These are phyloP conservation scores for Rachicladosporium sp. DNA, from an alignment of 2,329 filamentous ascomycete species.

Conservation along the genomic window DNA sequence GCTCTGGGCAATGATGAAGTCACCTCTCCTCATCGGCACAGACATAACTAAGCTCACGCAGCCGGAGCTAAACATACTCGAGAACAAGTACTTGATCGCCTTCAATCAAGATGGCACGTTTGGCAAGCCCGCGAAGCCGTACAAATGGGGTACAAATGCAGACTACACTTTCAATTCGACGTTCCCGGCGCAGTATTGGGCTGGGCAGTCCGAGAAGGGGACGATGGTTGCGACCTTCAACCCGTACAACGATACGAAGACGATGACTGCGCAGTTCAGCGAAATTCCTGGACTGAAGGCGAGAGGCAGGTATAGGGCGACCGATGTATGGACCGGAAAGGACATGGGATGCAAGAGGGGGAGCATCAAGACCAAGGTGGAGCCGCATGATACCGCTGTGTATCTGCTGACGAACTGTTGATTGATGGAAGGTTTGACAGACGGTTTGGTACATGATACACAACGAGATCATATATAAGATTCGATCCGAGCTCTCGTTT, in stretches of 20 bases:
- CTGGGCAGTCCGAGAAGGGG: conserved; percentile 24
- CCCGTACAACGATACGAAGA: conserved; percentile 21
- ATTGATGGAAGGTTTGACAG: too few species aligned
- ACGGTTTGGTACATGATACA: too few species aligned
- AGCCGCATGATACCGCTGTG: conserved; percentile 11
- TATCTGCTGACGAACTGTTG: conserved; percentile 4
- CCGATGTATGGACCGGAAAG: conserved; percentile 36
- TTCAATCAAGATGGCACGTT: conserved; percentile 18
- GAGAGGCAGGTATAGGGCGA: conserved; percentile 26
- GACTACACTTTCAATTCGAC: conserved; percentile 12
- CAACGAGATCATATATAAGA: too few species aligned
- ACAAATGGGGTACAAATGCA: conserved; percentile 11
- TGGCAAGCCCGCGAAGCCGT: conserved; percentile 12
- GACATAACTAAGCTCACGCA: conserved; percentile 13
- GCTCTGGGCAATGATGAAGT: conserved; percentile 13
- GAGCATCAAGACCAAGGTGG: conserved; percentile 14
- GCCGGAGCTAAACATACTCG: conserved; percentile 12
- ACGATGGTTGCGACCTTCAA: conserved; percentile 40
- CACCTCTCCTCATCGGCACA: conserved; percentile 13
- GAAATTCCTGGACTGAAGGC: conserved; percentile 33
- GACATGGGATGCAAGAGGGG: conserved; percentile 17
- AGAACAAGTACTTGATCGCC: conserved; percentile 14
- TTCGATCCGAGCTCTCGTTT: too few species aligned
- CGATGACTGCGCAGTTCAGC: conserved; percentile 28
- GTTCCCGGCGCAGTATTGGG: conserved; percentile 17